Evolutionary conservation across 306 rosid species (phyloP), one percentile per base, ranked within the genome.

Genomic region (Neltuma alba): DNA sequence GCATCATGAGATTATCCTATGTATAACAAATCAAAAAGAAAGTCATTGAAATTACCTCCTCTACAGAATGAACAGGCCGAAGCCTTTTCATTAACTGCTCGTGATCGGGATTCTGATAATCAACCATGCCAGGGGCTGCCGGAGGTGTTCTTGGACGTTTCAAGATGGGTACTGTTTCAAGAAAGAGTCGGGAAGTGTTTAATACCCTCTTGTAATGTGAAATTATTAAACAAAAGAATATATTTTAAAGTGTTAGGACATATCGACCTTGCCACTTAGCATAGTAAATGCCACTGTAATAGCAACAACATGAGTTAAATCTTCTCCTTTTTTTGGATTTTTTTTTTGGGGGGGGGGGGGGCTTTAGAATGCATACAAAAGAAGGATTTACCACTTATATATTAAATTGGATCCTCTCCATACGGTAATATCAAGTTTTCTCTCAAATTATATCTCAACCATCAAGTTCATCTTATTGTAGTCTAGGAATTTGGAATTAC

Each of bases 81-180:
- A 91, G 67, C 75, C 97, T 89, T 79, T 93, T 90, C 89, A 90
- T 83, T 55, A 91, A 84, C 60, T 83, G 92, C 33, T 93, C 95
- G 55, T 87, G 92, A 37, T 91, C 98, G 14, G 92, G 77, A 85
- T 61, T 89, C 70, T 81, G 97, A 89, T 87, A 84, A 82, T 91
- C 98, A 87, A 85, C 86, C 84, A 88, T 75, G 72, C 91, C 89
- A 71, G 95, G 88, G 75, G 89, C 61, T 79, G 87, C 81, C 31
- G 90, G 91, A 77, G 98, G 94, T 52, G 95, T 90, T 84, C 91
- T 87, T 76, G 95, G 93, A 78, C 83, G 91, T 79, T 91, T 93
- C 88, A 90, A 76, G 80, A 90, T 82, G 83, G 98, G 78, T 75
- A 85, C 95, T 90, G 87, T 82, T 44, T 79, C 54, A 85, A 61